Evolutionary conservation across 176 grass and related monocot species (phyloP).

Genomic region (Lolium multiflorum): DNA sequence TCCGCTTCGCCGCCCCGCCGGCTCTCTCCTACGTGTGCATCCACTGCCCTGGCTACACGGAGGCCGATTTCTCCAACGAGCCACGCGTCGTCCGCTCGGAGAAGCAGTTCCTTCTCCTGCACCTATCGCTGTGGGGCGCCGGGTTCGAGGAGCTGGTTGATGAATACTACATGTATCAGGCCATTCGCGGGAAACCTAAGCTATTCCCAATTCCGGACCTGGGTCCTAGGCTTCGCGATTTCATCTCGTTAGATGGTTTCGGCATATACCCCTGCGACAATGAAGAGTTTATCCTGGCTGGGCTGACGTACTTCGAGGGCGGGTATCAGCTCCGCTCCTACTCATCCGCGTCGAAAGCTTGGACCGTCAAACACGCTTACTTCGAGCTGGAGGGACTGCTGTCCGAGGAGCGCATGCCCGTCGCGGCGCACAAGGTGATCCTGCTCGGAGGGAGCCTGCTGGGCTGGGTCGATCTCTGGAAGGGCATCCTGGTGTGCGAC

Average conservation of each 20-base stretch:
- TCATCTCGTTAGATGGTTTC: too few relatives aligned
- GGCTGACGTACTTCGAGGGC: not conserved
- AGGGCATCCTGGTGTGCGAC: not conserved
- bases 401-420: not conserved
- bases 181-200: too few relatives aligned
- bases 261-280: not conserved
- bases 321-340: not conserved
- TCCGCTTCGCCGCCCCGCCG: not conserved
- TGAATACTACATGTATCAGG: too few relatives aligned
- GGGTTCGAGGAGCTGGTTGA: too few relatives aligned
- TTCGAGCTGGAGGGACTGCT: not conserved
- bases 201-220: not conserved
- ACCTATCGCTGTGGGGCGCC: not conserved
- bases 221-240: too few relatives aligned
- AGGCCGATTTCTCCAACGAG: not conserved
- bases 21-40: not conserved
- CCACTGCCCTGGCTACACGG: not conserved
- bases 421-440: not conserved
- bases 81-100: not conserved
- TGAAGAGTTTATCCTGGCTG: not conserved
- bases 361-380: not conserved
- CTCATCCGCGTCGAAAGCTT: not conserved
- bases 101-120: not conserved
- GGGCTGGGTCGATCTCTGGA: not conserved
- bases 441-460: not conserved